phyloP scores from a whole-genome alignment of 1,284 basidiomycete genomes.

The Sporisorium iseilematis-ciliati region DNA sequence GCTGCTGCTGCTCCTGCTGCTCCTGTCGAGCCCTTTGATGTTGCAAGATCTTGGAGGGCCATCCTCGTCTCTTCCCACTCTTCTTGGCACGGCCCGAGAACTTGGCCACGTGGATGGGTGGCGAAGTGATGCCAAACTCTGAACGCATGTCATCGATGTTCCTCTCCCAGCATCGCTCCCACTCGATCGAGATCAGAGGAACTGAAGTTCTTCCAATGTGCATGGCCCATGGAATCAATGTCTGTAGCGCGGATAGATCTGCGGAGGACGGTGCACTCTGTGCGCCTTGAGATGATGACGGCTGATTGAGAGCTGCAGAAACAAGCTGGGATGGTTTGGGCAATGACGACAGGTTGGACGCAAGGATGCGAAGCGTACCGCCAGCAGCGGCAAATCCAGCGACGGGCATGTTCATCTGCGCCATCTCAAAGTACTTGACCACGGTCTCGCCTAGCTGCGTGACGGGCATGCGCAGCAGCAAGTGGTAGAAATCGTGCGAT shows the following conservation, averaged over 20 bases:
- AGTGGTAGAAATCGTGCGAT: slow-evolving; percentile 94
- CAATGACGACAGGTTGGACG: slow-evolving; percentile 32
- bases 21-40: slow-evolving; percentile 40
- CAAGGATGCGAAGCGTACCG: slow-evolving; percentile 72
- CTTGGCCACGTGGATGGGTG: slow-evolving; percentile 58
- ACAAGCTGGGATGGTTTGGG: slow-evolving; percentile 41
- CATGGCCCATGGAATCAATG: slow-evolving; percentile 76
- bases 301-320: slow-evolving; percentile 16
- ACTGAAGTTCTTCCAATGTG: slow-evolving; percentile 79
- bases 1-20: slow-evolving; percentile 19
- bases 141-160: slow-evolving; percentile 82
- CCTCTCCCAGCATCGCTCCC: slow-evolving; percentile 94
- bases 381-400: slow-evolving; percentile 84
- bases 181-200: slow-evolving; percentile 89
- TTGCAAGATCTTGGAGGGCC: slow-evolving; percentile 62
- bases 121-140: slow-evolving; percentile 78
- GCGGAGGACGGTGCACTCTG: not conserved
- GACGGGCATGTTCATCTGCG: slow-evolving; percentile 91
- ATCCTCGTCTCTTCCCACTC: slow-evolving; percentile 50
- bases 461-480: slow-evolving; percentile 86
- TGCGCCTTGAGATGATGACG: slow-evolving; percentile 5
- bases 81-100: slow-evolving; percentile 42
- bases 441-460: slow-evolving; percentile 93
- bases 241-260: slow-evolving; percentile 39
- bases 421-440: slow-evolving; percentile 93